Base-by-base conservation (phyloP, 306 rosid genomes). In the Glycyrrhiza uralensis region DNA sequence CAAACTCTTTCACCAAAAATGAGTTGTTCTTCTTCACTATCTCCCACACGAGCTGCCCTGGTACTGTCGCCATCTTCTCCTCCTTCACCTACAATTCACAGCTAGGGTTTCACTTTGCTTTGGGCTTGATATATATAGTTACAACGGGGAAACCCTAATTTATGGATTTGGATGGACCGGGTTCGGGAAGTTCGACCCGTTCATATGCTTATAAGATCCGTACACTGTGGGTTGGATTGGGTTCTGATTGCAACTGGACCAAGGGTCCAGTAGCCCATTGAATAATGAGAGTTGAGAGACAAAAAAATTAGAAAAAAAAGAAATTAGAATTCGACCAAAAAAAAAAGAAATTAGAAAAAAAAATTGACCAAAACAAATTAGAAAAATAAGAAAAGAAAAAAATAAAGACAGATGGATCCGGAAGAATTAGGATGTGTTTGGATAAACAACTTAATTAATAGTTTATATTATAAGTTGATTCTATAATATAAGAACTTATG, bases 1-100 rank as follows among this genome's bases (percentile, higher is more conserved):
- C 98, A 22, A 93, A 93, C 85, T 93, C 79, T 65, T 91, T 93
- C 14, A 93, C 97, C 80, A 93, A 76, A 5, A 93, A 93, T 0
- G 81, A 91, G 85, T 89, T 93, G 89, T 93, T 89, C 84, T 61
- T 89, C 85, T 93, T 93, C 76, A 93, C 97, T 38, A 93, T 89
- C 96, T 93, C 97, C 98, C 98, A 93, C 28, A 93, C 66, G 51
- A 93, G 85, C n/a, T 84, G 98, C 41, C 92, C 98, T n/a, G 98
- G 85, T 33, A 90, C 90, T 0, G 89, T 79, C 51, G 98, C 83
- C 98, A 93, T 93, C 54, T 22, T 69, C 62, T 24, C 10, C 69
- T 35, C 8, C 69, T 68, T 58, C 46, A 23, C 75, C 85, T 69
- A 67, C 77, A 72, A 69, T 54, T 8, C 42, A 3, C 23, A 17